These are phyloP conservation scores for Dioszegia crocea DNA, from an alignment of 768 basidiomycete genomes.

Conservation along the genomic window DNA sequence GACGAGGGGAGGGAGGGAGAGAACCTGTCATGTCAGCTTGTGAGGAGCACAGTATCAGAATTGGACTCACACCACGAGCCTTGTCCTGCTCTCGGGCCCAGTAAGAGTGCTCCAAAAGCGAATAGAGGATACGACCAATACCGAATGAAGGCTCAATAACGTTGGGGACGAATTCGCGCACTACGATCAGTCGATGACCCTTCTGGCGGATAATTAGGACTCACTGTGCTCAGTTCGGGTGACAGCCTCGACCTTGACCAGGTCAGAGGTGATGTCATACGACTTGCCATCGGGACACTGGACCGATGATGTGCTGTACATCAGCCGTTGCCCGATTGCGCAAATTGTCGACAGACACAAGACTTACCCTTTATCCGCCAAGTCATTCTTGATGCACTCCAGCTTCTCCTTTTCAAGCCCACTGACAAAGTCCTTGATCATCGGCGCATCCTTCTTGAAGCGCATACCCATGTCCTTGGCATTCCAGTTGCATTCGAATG, in stretches of 20 bases:
- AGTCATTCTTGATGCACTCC: conserved; percentile 62
- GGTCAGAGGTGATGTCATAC: conserved; percentile 67
- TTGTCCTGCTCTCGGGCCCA: conserved; percentile 91
- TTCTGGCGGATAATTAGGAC: conserved; percentile 17
- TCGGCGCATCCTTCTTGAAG: conserved; percentile 74
- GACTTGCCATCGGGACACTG: conserved; percentile 61
- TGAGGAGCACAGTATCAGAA: not conserved
- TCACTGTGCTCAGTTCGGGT: conserved; percentile 78
- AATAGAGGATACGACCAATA: conserved; percentile 90
- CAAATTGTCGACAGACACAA: not conserved
- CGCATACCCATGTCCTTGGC: conserved; percentile 85
- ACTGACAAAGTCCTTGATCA: conserved; percentile 57
- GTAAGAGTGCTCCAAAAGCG: conserved; percentile 88
- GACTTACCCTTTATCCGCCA: conserved; percentile 59
- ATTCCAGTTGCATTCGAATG: conserved; percentile 72
- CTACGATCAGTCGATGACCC: conserved; percentile 52
- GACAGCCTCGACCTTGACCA: conserved; percentile 73
- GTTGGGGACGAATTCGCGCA: conserved; percentile 92
- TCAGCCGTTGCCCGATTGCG: conserved; percentile 1
- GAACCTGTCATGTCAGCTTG: conserved; percentile 57
- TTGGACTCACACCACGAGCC: conserved; percentile 72
- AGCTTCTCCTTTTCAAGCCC: conserved; percentile 66
- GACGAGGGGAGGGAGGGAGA: conserved; percentile 81
- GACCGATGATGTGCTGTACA: conserved; percentile 58
- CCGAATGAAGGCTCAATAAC: conserved; percentile 99